Conservation (phyloP, 306 rosid genomes). For the Trifolium fragiferum region DNA sequence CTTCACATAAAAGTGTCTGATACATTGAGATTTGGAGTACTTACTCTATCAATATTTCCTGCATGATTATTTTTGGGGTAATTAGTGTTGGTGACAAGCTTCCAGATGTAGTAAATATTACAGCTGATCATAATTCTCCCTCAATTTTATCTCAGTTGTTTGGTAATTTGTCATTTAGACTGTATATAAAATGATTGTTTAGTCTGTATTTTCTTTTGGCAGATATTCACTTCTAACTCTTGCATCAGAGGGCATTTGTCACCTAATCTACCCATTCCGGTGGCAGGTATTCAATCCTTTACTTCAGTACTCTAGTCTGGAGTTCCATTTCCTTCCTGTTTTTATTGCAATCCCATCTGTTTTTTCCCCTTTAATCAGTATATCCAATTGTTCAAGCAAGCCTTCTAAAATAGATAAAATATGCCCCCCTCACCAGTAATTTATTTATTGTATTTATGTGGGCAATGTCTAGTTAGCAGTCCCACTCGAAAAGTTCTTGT, state of each 20-base stretch:
- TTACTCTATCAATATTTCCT: conserved; percentile 24
- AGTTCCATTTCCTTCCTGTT: background rate
- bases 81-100: conserved; percentile 16
- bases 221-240: conserved; percentile 94
- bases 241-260: conserved; percentile 95
- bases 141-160: conserved; percentile 28
- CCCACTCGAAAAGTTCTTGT: conserved; percentile 1
- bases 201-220: conserved; percentile 49
- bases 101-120: conserved; percentile 27
- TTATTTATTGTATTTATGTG: conserved; percentile 1
- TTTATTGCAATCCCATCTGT: conserved; percentile 30
- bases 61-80: conserved; percentile 11
- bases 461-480: conserved; percentile 3
- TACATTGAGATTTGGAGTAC: conserved; percentile 22
- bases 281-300: conserved; percentile 77
- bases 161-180: conserved; percentile 36
- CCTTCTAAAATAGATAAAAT: conserved; percentile 12
- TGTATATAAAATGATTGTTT: conserved; percentile 40
- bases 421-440: background rate
- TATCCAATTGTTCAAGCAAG: conserved; percentile 7
- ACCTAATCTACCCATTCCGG: conserved; percentile 91
- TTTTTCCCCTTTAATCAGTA: conserved; percentile 3
- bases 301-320: conserved; percentile 11
- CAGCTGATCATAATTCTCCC: conserved; percentile 33
- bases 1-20: conserved; percentile 15